A percentile compares a stretch with the other conserved stretches of the same genome.
Evolutionary conservation across 371 early-diverging fungal genomes (phyloP).

Genomic region (Rhizomucor miehei): DNA sequence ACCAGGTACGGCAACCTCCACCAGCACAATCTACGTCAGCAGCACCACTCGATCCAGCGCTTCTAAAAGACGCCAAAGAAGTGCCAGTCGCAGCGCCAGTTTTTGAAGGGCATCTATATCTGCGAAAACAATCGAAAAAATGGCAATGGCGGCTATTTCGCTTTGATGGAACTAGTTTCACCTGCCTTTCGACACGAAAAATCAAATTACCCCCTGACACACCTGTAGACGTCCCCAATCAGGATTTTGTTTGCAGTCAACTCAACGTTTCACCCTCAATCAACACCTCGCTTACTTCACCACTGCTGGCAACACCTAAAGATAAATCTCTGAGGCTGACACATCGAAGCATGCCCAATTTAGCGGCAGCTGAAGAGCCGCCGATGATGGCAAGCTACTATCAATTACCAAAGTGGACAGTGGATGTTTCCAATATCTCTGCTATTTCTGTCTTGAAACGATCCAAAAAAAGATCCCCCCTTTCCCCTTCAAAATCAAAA

Average conservation of each 20-base stretch:
- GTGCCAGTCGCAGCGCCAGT: constrained; percentile 41
- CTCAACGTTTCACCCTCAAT: constrained; percentile 16
- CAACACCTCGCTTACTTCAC: constrained; percentile 29
- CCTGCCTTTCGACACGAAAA: constrained; percentile 39
- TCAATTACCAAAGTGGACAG: constrained; percentile 46
- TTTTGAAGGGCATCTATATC: constrained; percentile 46
- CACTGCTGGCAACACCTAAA: constrained; percentile 39
- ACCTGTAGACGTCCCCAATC: constrained; percentile 12
- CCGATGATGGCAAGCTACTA: constrained; percentile 32
- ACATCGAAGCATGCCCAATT: constrained; percentile 8
- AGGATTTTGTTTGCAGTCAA: constrained; percentile 6
- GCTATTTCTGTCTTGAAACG: constrained; percentile 40
- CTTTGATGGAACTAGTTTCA: constrained; percentile 46
- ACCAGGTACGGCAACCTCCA: constrained; percentile 4
- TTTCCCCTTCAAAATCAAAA: constrained; percentile 19
- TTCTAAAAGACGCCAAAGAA: constrained; percentile 24
- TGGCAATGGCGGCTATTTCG: constrained; percentile 52
- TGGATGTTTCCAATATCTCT: constrained; percentile 35
- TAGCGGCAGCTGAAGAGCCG: constrained; percentile 3
- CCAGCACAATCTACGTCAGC: not conserved
- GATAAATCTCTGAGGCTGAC: constrained; percentile 13
- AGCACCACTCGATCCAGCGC: constrained; percentile 1
- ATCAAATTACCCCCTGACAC: constrained; percentile 35
- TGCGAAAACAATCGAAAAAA: constrained; percentile 30
- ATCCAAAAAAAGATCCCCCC: constrained; percentile 18